phyloP scores from a whole-genome alignment of 2,329 filamentous ascomycete genomes.

The Hortaea werneckii region DNA sequence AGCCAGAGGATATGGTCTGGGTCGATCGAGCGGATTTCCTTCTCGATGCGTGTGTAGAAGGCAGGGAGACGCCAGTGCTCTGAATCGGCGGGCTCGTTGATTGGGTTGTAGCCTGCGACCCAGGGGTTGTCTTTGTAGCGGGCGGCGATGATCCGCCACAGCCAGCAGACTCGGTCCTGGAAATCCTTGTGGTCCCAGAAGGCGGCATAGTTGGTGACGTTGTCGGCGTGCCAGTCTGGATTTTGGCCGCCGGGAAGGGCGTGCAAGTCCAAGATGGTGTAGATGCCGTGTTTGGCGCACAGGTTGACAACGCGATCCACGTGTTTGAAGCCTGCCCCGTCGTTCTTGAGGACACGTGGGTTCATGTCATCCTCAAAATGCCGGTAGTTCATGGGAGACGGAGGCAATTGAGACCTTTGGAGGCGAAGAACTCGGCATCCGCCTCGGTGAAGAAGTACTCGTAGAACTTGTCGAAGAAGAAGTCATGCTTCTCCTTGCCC shows the following conservation, averaged over 20 bases:
- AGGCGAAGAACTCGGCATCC: conserved; percentile 50
- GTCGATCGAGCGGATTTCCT: conserved; percentile 37
- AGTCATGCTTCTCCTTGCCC: conserved; percentile 47
- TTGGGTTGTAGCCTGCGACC: conserved; percentile 43
- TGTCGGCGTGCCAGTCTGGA: conserved; percentile 43
- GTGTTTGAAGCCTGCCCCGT: conserved; percentile 35
- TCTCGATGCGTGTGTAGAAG: conserved; percentile 39
- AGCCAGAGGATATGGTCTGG: conserved; percentile 38
- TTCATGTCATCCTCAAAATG: conserved; percentile 45
- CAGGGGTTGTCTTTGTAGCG: conserved; percentile 37
- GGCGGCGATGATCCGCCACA: conserved; percentile 39
- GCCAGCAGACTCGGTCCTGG: conserved; percentile 40
- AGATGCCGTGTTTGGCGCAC: conserved; percentile 39
- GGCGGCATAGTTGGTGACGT: conserved; percentile 33
- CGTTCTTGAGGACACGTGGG: conserved; percentile 37
- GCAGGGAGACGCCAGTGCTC: conserved; percentile 35
- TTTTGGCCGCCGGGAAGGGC: conserved; percentile 41
- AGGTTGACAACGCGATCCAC: conserved; percentile 41
- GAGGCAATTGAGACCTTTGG: conserved; percentile 47
- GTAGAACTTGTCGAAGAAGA: conserved; percentile 49
- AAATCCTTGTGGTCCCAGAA: conserved; percentile 45
- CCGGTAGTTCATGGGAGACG: conserved; percentile 51
- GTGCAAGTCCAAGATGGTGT: conserved; percentile 43
- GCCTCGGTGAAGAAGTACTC: conserved; percentile 50
- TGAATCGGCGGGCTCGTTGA: conserved; percentile 43